Base-by-base conservation (phyloP, 106 monocot species). In the Dendrobium officinale region DNA sequence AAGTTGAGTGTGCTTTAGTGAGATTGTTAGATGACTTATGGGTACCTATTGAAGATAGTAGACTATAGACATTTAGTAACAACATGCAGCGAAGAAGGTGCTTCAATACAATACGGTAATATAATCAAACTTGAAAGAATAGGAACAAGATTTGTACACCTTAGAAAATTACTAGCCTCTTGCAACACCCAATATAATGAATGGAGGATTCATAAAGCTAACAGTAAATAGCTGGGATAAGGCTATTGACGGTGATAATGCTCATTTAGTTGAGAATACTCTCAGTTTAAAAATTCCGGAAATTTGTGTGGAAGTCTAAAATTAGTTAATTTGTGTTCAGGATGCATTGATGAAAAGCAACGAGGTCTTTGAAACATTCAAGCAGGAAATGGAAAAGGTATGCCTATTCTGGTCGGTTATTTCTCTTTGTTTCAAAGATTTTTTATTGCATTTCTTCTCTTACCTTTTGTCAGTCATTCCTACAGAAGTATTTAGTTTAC, bases 351-450 rank as follows among this genome's bases (percentile, higher is more conserved):
- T 83, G 61, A 98, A 98, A 84, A 98, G 98, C 77, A 95, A 98
- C 75, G 92, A 98, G 70, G 94, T 98, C 40, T 95, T 98, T 77
- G 95, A 98, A 86, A 85, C 98, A 80, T 95, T 92, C 79, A 98
- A 98, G 85, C 88, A 88, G 43, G 98, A 98, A 87, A 98, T 98
- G 92, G 93, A 93, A 85, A 95, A 93, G 95, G 95, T 93, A 90
- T 78, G 58, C 10, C 6, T 79, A 78, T 74, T 74, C 42, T 41
- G 15, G 15, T 29, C 74, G 6, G 42, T 42, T 43, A 20, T 18
- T 74, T 74, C 4, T 74, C 37, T 3, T 37, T 16, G 16, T 16
- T 70, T 70, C 70, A 33, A 70, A 70, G 11, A 70, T 33, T 11
- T 43, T 42, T 0, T 42, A 6, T 74, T 9, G 0, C 10, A 48